Base-by-base conservation (phyloP, 2,329 filamentous ascomycete species). In the Cytospora chrysosperma region DNA sequence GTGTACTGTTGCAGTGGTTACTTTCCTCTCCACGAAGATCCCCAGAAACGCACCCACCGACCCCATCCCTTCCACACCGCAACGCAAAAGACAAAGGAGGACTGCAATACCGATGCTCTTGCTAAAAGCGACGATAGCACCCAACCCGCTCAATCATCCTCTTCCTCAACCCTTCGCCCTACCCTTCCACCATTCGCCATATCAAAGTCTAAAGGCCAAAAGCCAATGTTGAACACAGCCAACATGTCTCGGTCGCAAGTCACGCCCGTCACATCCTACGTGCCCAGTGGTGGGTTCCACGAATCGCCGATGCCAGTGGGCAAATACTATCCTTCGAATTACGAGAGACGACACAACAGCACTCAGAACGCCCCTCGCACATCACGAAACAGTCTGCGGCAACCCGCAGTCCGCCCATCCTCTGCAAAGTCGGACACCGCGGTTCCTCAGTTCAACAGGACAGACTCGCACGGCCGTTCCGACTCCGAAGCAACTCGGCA, bases 281-380 rank as follows among this genome's bases (percentile, higher is more conserved):
- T 81, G 34, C 81, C 82, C 8, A 79, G 78, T 28, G 82, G 82
- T 2, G 43, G 51, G 10, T 75, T 80, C 43, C 78, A 81, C 56
- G 78, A 79, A 43, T 77, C 73, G 40, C 73, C 78, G 4, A 73
- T 85, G 34, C 82, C 85, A 0, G 77, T 86, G 74, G 85, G 85
- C 27, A 88, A 87, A 73, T 88, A 88, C 69, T 86, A 88, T 64
- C 85, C 85, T 0, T 81, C 83, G 28, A 87, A 87, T 72, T 88
- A 86, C 68, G 82, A 85, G 67, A 53, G 65, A 43, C 69, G 62
- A 52, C 53, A 62, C 67, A 63, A 62, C 59, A 61, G 49, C 68
- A 72, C 52, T 62, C 66, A 47, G 49, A 56, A 57, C 67, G 69
- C 6, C 67, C 69, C 27, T 27, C 58, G 50, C 56, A 67, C 66